Evolutionary conservation across 2,329 filamentous ascomycete genomes (phyloP), one percentile per base, ranked within the genome.

Genomic region (Catunica adiposa): DNA sequence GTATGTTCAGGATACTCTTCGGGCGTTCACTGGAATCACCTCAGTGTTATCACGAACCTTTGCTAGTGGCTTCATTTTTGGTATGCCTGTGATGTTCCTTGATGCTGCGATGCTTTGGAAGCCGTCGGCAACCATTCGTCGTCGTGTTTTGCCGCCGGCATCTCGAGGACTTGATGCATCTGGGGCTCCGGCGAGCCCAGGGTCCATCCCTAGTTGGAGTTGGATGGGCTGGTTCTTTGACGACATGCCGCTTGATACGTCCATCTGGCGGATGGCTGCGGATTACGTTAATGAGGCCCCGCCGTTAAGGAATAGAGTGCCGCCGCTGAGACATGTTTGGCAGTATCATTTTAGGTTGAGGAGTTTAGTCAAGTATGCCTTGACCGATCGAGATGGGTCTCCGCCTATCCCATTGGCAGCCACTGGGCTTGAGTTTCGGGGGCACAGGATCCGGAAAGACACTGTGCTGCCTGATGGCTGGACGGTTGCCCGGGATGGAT

Each of bases 151-250:
- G 37, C 52, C 51, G 14, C 54, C 58, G n/a, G 54, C 58, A 3
- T 58, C 56, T 2, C 4, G 20, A 11, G 56, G 53, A 2, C 25
- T 44, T 9, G 53, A 52, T 23, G 20, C 40, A 1, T 40, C 22
- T 6, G 56, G 53, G 3, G 56, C 69, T 1, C 70, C 69, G 54
- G 48, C 48, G 14, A 52, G 53, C 34, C 38, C 56, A 3, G 56
- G 69, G 1, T 69, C 68, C 51, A 62, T 73, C 4, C 71, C 71
- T 0, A 71, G 69, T 3, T 73, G 71, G 71, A 71, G 70, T 29
- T 73, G 71, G 71, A 69, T 73, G 66, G 70, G 71, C 22, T 73
- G 71, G 71, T 71, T 69, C 66, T 71, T 70, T 56, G 71, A 73
- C 56, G 69, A 67, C 26, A 64, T 72, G 14, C 66, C 70, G 4